A percentile compares a stretch with the other conserved stretches of the same genome.
Evolutionary conservation across 768 basidiomycete species (phyloP).

Genomic region (Suillus clintonianus): DNA sequence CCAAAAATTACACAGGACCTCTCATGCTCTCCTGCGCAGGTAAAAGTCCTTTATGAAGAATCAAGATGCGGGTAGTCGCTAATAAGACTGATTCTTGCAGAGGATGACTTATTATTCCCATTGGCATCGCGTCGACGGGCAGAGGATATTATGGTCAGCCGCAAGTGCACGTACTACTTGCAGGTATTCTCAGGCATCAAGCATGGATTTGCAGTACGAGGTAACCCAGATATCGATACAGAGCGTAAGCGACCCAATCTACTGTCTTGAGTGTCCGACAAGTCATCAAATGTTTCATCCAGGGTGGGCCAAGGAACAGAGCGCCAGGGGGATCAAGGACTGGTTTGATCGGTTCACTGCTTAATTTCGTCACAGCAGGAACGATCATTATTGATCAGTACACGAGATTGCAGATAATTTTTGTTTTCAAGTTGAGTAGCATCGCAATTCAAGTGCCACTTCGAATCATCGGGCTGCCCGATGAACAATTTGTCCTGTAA

Average conservation of each 20-base stretch:
- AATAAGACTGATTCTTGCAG: conserved; percentile 26
- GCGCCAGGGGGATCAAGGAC: conserved; percentile 45
- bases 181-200: conserved; percentile 52
- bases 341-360: conserved; percentile 49
- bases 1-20: conserved; percentile 11
- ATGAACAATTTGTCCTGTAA: background rate
- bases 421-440: too few species aligned
- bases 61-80: background rate
- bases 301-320: conserved; percentile 64
- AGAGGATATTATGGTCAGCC: conserved; percentile 52
- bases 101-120: conserved; percentile 53
- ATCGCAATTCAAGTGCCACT: too few species aligned
- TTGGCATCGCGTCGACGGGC: conserved; percentile 52
- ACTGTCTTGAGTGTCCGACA: background rate
- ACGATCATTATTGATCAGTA: too few species aligned
- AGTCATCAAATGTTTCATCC: background rate
- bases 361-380: background rate
- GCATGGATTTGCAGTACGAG: conserved; percentile 22
- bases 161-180: conserved; percentile 50
- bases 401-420: too few species aligned
- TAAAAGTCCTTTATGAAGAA: conserved; percentile 11
- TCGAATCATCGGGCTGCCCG: too few species aligned
- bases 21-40: conserved; percentile 24
- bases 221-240: conserved; percentile 14
- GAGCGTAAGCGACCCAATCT: conserved; percentile 15